Evolutionary conservation across 75 land plant species (phyloP).

Genomic region (Sequoiadendron giganteum): DNA sequence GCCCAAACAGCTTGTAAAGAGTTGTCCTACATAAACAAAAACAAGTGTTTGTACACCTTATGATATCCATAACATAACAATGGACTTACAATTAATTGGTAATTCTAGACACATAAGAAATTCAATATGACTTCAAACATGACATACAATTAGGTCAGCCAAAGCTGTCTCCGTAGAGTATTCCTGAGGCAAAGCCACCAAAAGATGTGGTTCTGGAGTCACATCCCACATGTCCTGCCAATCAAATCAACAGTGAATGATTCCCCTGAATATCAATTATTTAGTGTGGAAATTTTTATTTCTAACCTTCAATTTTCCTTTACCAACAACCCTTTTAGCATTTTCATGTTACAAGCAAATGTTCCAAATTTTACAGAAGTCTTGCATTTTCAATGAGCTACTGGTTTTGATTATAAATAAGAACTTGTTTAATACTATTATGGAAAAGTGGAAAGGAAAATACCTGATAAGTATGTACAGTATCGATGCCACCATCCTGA

Average conservation of each 20-base stretch:
- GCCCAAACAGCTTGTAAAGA: slow-evolving; percentile 78
- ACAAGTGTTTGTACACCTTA: slow-evolving; percentile 4
- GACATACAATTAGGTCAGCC: slow-evolving; percentile 68
- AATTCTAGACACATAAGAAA: neutral
- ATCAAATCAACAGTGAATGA: neutral
- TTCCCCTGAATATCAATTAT: neutral
- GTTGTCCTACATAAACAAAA: slow-evolving; percentile 59
- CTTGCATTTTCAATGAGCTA: neutral
- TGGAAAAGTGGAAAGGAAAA: neutral
- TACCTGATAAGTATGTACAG: slow-evolving; percentile 2
- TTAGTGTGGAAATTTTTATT: neutral
- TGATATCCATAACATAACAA: neutral
- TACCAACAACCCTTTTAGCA: neutral
- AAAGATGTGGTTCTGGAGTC: slow-evolving; percentile 71
- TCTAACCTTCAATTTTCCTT: neutral
- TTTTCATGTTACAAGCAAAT: neutral
- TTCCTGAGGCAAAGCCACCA: slow-evolving; percentile 57
- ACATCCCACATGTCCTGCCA: slow-evolving; percentile 76
- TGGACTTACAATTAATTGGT: too few species aligned
- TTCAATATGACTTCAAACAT: neutral
- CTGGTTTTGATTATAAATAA: neutral
- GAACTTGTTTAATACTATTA: neutral
- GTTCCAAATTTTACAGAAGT: neutral
- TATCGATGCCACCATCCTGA: neutral
- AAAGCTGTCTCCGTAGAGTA: slow-evolving; percentile 67